Evolutionary conservation across 768 basidiomycete species (phyloP).

Genomic region (Pholiota microspora): DNA sequence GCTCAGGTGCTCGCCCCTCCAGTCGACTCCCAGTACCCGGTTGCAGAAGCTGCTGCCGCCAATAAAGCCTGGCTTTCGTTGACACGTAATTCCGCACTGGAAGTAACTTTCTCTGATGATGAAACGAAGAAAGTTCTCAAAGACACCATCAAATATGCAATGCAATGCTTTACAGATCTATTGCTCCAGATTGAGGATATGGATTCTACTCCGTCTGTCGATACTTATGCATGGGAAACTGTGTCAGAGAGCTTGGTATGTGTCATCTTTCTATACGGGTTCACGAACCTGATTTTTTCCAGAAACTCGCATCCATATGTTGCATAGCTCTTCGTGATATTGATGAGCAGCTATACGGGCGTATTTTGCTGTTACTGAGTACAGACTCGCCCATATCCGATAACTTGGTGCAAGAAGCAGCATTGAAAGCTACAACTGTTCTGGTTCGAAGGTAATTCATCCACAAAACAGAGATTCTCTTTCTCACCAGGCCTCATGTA

Average conservation of each 20-base stretch:
- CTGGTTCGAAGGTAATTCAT: conserved; percentile 73
- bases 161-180: conserved; percentile 78
- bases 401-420: conserved; percentile 84
- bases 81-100: conserved; percentile 49
- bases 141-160: conserved; percentile 54
- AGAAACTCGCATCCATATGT: conserved; percentile 88
- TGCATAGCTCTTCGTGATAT: conserved; percentile 69
- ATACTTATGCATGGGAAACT: conserved; percentile 92
- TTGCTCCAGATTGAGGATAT: conserved; percentile 79
- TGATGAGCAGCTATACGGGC: conserved; percentile 65
- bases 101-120: conserved; percentile 36
- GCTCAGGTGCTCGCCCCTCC: conserved; percentile 60
- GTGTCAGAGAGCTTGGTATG: conserved; percentile 86
- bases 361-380: conserved; percentile 73
- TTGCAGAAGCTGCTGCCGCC: conserved; percentile 75
- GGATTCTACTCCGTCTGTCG: conserved; percentile 73
- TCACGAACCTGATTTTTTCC: not conserved
- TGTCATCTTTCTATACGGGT: conserved; percentile 2
- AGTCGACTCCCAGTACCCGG: conserved; percentile 23
- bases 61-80: conserved; percentile 79
- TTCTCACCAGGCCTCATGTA: conserved; percentile 23
- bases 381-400: conserved; percentile 80
- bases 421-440: conserved; percentile 80
- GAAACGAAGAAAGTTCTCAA: conserved; percentile 40
- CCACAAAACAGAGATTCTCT: not conserved